phyloP scores from a whole-genome alignment of 2,329 filamentous ascomycete species.

The Diaporthe ampelina region DNA sequence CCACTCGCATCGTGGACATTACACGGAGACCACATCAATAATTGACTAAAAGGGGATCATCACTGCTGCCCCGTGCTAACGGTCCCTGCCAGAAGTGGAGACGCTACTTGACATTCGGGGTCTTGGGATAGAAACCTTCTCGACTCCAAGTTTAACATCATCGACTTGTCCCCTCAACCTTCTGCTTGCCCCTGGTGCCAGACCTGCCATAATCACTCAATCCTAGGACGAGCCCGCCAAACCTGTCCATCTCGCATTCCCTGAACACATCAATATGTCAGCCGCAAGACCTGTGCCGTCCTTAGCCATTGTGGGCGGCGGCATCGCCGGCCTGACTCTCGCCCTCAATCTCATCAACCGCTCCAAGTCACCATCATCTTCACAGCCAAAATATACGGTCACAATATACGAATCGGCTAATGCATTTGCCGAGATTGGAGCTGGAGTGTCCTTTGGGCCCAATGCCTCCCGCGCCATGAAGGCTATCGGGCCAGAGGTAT shows the following conservation, averaged over 20 bases:
- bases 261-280: not conserved
- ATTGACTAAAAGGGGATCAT: slow-evolving; percentile 14
- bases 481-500: slow-evolving; percentile 46
- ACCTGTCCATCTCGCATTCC: not conserved
- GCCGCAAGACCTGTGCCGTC: slow-evolving; percentile 23
- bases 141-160: not conserved
- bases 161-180: not conserved
- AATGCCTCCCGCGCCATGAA: slow-evolving; percentile 54
- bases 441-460: slow-evolving; percentile 69
- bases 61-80: slow-evolving; percentile 5
- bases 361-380: slow-evolving; percentile 44
- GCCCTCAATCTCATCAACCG: slow-evolving; percentile 53
- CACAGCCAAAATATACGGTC: slow-evolving; percentile 37
- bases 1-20: not conserved
- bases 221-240: not conserved
- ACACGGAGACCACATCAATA: slow-evolving; percentile 2
- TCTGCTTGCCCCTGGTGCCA: not conserved
- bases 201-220: not conserved
- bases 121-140: not conserved
- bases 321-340: slow-evolving; percentile 69
- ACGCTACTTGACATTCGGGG: slow-evolving; percentile 15
- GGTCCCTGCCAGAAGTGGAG: slow-evolving; percentile 1
- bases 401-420: slow-evolving; percentile 69
- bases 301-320: slow-evolving; percentile 71
- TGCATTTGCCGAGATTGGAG: slow-evolving; percentile 70